phyloP scores from a whole-genome alignment of 2,329 filamentous ascomycete genomes.

The Ceratocystis diversiconidia region DNA sequence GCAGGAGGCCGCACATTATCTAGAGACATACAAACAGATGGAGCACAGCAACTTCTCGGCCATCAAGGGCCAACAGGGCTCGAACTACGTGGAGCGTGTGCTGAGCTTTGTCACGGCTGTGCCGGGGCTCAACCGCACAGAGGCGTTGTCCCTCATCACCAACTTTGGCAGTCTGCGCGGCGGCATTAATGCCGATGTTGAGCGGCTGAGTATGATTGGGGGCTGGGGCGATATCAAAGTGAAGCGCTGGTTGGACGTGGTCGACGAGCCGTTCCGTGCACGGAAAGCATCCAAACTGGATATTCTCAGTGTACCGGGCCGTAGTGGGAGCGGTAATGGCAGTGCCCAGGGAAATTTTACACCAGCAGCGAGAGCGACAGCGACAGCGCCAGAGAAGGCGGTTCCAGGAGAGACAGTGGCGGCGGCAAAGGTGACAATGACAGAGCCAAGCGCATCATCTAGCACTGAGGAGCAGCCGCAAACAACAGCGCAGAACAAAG shows the following conservation, averaged over 20 bases:
- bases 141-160: slow-evolving; percentile 77
- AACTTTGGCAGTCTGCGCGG: slow-evolving; percentile 82
- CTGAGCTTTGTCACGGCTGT: slow-evolving; percentile 89
- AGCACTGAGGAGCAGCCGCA: neutral
- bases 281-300: slow-evolving; percentile 49
- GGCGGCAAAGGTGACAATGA: neutral
- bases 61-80: slow-evolving; percentile 74
- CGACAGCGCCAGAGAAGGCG: neutral
- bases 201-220: slow-evolving; percentile 69
- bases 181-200: slow-evolving; percentile 74
- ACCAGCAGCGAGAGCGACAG: neutral
- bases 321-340: neutral
- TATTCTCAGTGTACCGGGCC: slow-evolving; percentile 14
- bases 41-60: slow-evolving; percentile 69
- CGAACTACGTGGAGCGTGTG: slow-evolving; percentile 70
- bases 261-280: slow-evolving; percentile 72
- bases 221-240: slow-evolving; percentile 97
- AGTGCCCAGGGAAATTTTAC: neutral
- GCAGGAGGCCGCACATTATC: slow-evolving; percentile 80
- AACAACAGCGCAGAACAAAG: slow-evolving; percentile 26
- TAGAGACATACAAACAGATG: slow-evolving; percentile 89
- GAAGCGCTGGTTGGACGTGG: slow-evolving; percentile 64
- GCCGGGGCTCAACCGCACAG: slow-evolving; percentile 82
- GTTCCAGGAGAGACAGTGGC: neutral
- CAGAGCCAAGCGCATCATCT: neutral